Percentiles rank a stretch among this genome's conserved stretches.
Evolutionary conservation across 352 stramenopile genomes (phyloP).

Genomic region (Phytophthora brassicae): DNA sequence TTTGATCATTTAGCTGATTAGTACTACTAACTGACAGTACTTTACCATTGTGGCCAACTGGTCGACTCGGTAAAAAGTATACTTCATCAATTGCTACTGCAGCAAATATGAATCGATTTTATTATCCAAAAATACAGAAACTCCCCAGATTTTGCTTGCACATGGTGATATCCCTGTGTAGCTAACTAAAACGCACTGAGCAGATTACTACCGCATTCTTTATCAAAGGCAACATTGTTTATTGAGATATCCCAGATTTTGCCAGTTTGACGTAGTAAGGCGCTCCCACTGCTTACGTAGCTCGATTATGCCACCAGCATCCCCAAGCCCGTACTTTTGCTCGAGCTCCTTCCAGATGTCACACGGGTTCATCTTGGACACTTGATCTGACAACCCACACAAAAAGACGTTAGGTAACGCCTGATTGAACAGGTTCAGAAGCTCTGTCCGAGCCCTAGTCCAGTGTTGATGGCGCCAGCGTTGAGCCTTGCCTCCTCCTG

Average conservation of each 20-base stretch:
- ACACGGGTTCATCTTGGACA: not conserved
- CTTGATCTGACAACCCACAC: not conserved
- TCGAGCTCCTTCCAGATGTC: slow-evolving; percentile 3
- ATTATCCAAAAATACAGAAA: slow-evolving; percentile 16
- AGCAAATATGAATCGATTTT: slow-evolving; percentile 19
- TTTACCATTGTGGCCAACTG: not conserved
- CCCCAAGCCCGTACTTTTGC: not conserved
- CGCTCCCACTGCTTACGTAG: slow-evolving; percentile 1
- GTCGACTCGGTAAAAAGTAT: slow-evolving; percentile 9
- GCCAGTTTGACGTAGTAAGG: not conserved
- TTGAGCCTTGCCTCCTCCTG: not conserved
- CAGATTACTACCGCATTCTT: slow-evolving; percentile 15
- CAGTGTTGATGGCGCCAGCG: slow-evolving; percentile 3
- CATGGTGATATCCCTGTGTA: slow-evolving; percentile 16
- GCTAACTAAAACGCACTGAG: slow-evolving; percentile 23
- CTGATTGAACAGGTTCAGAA: not conserved
- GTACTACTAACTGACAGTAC: slow-evolving; percentile 1
- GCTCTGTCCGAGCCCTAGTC: not conserved
- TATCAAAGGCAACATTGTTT: slow-evolving; percentile 19
- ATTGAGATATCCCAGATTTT: slow-evolving; percentile 12
- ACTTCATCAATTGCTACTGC: slow-evolving; percentile 20
- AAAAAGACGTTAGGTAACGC: not conserved
- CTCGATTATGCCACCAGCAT: slow-evolving; percentile 1
- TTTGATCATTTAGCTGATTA: not conserved
- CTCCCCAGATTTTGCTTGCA: slow-evolving; percentile 6